Evolutionary conservation across 2,329 filamentous ascomycete genomes (phyloP).

Genomic region (Sodiomyces alkalinus): DNA sequence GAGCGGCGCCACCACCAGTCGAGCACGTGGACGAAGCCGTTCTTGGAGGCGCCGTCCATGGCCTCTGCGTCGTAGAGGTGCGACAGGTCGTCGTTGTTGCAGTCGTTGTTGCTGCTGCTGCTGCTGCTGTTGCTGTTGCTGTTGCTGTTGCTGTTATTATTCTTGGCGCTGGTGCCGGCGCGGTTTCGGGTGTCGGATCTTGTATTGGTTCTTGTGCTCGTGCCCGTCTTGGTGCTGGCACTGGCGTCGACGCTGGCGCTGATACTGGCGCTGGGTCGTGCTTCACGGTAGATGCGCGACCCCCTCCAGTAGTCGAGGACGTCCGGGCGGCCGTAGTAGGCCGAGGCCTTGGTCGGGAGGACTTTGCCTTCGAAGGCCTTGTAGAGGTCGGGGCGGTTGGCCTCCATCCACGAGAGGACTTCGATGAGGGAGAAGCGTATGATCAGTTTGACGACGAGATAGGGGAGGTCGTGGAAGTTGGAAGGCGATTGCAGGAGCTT

Average conservation of each 20-base stretch:
- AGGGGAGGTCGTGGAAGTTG: constrained; percentile 56
- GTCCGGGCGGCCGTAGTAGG: constrained; percentile 69
- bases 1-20: constrained; percentile 82
- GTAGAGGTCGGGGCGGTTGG: constrained; percentile 56
- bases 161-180: too few relatives aligned
- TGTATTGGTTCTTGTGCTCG: too few relatives aligned
- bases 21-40: constrained; percentile 71
- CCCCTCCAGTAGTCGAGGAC: constrained; percentile 87
- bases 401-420: constrained; percentile 54
- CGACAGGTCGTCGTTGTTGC: too few relatives aligned
- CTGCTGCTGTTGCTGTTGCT: too few relatives aligned
- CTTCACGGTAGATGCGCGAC: constrained; percentile 64
- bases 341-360: constrained; percentile 75
- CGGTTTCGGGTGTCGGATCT: too few relatives aligned
- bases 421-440: constrained; percentile 80
- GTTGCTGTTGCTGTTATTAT: too few relatives aligned
- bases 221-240: too few relatives aligned
- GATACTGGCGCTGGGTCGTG: constrained; percentile 19
- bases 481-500: constrained; percentile 58
- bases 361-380: constrained; percentile 76
- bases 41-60: constrained; percentile 72
- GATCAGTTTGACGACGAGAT: constrained; percentile 71
- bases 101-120: too few relatives aligned
- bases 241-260: background rate
- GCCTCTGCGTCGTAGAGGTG: constrained; percentile 59